A percentile compares a stretch with the other conserved stretches of the same genome.
phyloP scores from a whole-genome alignment of 306 rosid genomes.

The Alnus rubra region DNA sequence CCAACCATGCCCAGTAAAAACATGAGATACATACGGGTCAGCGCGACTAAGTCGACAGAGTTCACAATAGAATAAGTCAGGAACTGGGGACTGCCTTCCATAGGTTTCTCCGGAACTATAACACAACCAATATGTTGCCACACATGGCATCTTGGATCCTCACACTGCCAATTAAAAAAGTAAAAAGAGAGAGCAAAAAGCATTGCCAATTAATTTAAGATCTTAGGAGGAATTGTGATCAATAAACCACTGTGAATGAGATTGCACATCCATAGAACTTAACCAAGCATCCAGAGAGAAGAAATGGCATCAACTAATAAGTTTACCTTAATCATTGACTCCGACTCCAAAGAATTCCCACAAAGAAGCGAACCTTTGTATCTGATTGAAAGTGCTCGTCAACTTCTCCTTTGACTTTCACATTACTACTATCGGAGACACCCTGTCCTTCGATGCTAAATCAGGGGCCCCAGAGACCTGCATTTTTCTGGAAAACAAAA shows the following conservation, averaged over 20 bases:
- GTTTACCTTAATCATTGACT: conserved; percentile 79
- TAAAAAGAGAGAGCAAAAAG: conserved; percentile 14
- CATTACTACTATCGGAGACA: conserved; percentile 74
- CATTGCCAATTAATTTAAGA: conserved; percentile 15
- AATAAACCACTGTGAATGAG: conserved; percentile 5
- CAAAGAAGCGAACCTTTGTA: conserved; percentile 81
- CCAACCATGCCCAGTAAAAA: neutral
- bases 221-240: neutral
- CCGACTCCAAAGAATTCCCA: conserved; percentile 78
- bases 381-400: conserved; percentile 71
- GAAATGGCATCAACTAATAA: conserved; percentile 16
- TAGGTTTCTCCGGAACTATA: conserved; percentile 82
- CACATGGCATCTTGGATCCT: conserved; percentile 76
- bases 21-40: conserved; percentile 78
- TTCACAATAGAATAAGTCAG: conserved; percentile 84
- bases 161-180: conserved; percentile 72
- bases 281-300: conserved; percentile 15
- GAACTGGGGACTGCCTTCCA: conserved; percentile 69
- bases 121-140: conserved; percentile 97
- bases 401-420: conserved; percentile 75
- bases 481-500: conserved; percentile 73
- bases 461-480: conserved; percentile 92
- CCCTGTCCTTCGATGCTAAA: conserved; percentile 83
- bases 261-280: conserved; percentile 5
- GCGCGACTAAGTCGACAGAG: conserved; percentile 92